Conservation (phyloP, 371 early-diverging fungal species). For the Blakeslea trispora region DNA sequence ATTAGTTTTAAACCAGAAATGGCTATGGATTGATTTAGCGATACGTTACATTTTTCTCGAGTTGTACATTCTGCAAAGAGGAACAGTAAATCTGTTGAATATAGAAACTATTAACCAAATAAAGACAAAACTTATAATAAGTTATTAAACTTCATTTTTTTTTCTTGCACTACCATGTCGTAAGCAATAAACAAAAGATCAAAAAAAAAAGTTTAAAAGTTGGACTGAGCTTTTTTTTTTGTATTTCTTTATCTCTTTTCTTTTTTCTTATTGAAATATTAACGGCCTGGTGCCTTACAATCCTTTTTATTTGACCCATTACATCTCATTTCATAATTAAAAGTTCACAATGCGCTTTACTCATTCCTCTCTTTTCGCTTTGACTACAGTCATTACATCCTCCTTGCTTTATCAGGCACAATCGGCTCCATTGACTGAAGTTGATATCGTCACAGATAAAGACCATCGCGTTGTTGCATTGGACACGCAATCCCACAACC, state of each 20-base stretch:
- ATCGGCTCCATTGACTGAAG: constrained; percentile 13
- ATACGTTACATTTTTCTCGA: background rate
- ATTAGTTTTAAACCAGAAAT: background rate
- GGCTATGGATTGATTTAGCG: background rate
- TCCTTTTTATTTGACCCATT: constrained; percentile 5
- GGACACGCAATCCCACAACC: too few relatives aligned
- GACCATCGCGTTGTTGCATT: constrained; percentile 1
- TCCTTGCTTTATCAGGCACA: constrained; percentile 16
- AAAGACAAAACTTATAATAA: constrained; percentile 1
- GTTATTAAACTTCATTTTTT: background rate
- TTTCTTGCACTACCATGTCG: background rate
- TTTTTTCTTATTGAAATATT: constrained; percentile 7
- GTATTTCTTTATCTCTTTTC: constrained; percentile 4
- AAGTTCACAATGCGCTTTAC: constrained; percentile 21
- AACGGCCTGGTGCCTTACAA: constrained; percentile 1
- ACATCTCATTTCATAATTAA: constrained; percentile 11
- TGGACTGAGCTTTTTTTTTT: constrained; percentile 4
- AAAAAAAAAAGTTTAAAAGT: background rate
- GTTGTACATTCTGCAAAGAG: constrained; percentile 2
- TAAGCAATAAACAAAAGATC: background rate
- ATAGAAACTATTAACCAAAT: constrained; percentile 8
- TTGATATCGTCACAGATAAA: constrained; percentile 3
- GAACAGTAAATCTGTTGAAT: background rate
- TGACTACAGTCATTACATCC: constrained; percentile 20
- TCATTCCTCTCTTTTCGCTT: constrained; percentile 32